Percentiles rank a stretch among this genome's conserved stretches.
These are phyloP conservation scores for Linum usitatissimum DNA, from an alignment of 345 rosid genomes.

Conservation along the genomic window DNA sequence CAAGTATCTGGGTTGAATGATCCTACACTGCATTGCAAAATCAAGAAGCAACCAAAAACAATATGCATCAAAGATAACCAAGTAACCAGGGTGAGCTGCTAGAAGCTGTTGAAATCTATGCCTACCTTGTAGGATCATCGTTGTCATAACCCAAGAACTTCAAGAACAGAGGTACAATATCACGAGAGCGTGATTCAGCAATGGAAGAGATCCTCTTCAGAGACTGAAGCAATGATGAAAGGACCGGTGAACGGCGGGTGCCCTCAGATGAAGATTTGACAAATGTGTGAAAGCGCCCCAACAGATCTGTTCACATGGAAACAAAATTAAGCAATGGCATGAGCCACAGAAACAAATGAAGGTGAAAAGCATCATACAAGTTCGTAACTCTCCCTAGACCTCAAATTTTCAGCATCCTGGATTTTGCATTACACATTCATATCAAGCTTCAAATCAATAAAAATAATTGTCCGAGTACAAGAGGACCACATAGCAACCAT, in stretches of 20 bases:
- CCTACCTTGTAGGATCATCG: constrained; percentile 47
- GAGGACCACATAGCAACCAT: neutral
- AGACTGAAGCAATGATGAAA: constrained; percentile 55
- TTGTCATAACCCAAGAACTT: constrained; percentile 64
- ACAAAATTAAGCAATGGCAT: constrained; percentile 1
- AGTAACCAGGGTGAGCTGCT: neutral
- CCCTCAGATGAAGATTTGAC: constrained; percentile 41
- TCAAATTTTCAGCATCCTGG: neutral
- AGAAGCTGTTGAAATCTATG: constrained; percentile 2
- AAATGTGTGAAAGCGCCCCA: constrained; percentile 38
- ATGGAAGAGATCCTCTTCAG: constrained; percentile 56
- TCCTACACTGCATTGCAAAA: constrained; percentile 43
- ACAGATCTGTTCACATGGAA: constrained; percentile 46
- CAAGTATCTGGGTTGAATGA: constrained; percentile 37
- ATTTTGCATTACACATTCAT: neutral
- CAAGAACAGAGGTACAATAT: constrained; percentile 57
- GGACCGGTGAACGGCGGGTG: constrained; percentile 37
- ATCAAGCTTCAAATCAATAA: neutral
- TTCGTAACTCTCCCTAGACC: neutral
- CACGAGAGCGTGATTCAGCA: constrained; percentile 61
- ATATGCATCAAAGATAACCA: neutral
- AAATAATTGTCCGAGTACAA: neutral
- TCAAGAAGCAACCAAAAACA: neutral
- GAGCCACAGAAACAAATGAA: neutral
- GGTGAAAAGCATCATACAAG: neutral